Evolutionary conservation across 2,329 filamentous ascomycete species (phyloP), one percentile per base, ranked within the genome.

Genomic region (Exserohilum turcica): DNA sequence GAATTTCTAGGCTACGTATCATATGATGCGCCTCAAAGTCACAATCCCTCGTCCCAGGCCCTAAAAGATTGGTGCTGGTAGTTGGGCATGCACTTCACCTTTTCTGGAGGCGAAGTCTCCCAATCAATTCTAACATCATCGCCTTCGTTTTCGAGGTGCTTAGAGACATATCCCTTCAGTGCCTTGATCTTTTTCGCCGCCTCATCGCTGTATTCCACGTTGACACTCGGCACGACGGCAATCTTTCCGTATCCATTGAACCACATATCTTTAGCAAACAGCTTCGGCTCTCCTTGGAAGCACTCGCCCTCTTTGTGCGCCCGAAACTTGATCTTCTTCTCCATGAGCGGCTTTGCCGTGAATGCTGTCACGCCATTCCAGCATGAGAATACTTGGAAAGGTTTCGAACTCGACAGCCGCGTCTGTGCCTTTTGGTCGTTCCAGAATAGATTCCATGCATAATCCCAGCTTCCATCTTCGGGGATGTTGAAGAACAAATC

Each of bases 321-420:
- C 1, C 84, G 76, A 61, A 86, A 86, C 5, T 64, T 56, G 2
- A 85, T 65, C 8, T 71, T 72, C 0, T 71, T 61, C 12, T 76
- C 69, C 3, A 83, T 52, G 7, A 86, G 64, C 0, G 82, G 80
- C 35, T 71, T 68, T 0, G 82, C 82, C 0, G 71, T 72, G 45
- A 86, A 79, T 0, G 76, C 78, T 0, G 76, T 75, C 0, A 79
- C 81, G 2, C 84, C 84, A 53, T 86, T 85, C 84, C 84, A 86
- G 66, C 84, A 86, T 0, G 82, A 67, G 53, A 84, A 86, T 0
- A 85, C 84, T 64, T 86, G 84, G 54, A 86, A 81, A 0, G 84
- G 82, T n/a, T 71, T 67, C 19, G 73, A 66, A 0, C 55, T 54
- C 0, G 56, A 39, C 47, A 77, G 78, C 2, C 77, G 69, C 2